Conservation (phyloP, 345 rosid species). For the Pseudoturritis turrita region DNA sequence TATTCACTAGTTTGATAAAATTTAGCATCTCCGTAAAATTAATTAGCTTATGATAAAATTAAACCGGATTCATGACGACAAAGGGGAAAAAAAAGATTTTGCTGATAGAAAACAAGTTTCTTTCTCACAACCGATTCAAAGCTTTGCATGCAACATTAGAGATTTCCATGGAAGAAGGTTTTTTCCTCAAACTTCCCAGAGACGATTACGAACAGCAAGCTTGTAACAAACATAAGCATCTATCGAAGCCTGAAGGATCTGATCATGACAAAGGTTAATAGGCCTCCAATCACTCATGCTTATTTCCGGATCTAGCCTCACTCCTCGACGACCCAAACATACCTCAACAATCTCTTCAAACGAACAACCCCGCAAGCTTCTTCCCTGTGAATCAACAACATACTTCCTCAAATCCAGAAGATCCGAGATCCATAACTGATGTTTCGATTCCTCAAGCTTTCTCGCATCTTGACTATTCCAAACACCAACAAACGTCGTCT, state of each 20-base stretch:
- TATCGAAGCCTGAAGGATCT: constrained; percentile 30
- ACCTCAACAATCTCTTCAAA: constrained; percentile 31
- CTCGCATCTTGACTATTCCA: constrained; percentile 31
- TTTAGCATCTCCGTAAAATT: background rate
- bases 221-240: constrained; percentile 24
- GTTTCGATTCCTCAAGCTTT: background rate
- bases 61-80: too few species aligned
- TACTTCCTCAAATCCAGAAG: constrained; percentile 26
- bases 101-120: too few species aligned
- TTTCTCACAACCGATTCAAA: too few species aligned
- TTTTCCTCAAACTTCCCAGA: background rate
- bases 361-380: background rate
- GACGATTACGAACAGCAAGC: constrained; percentile 19
- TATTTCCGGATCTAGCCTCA: constrained; percentile 11
- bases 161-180: too few species aligned
- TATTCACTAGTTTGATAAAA: background rate
- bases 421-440: too few species aligned
- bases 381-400: background rate
- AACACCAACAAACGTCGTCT: background rate
- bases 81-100: too few species aligned
- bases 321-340: constrained; percentile 26
- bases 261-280: constrained; percentile 1
- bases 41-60: too few species aligned
- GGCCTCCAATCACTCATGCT: constrained; percentile 35
- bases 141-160: too few species aligned